Percentiles rank a stretch among this genome's conserved stretches.
Conservation (phyloP, 306 rosid genomes). For the Potentilla sterilis region DNA sequence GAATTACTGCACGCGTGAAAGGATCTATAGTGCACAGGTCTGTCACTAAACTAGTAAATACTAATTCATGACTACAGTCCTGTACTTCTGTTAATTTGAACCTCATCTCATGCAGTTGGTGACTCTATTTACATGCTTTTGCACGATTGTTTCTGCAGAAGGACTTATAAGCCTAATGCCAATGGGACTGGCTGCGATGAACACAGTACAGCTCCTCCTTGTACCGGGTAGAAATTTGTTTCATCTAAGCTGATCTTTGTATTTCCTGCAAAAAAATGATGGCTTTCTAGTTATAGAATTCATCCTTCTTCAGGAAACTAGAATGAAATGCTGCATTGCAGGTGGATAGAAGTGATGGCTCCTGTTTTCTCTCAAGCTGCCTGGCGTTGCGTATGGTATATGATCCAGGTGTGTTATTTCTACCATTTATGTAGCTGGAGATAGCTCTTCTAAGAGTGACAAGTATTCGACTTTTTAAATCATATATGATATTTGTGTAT, state of each 20-base stretch:
- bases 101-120: constrained; percentile 1
- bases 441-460: not conserved
- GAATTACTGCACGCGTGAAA: constrained; percentile 73
- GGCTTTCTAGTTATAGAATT: constrained; percentile 5
- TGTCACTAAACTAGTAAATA: constrained; percentile 5
- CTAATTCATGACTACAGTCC: not conserved
- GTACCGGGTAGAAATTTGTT: constrained; percentile 67
- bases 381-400: constrained; percentile 93
- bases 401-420: constrained; percentile 71
- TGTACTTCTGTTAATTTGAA: not conserved
- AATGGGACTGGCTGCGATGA: constrained; percentile 60
- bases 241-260: not conserved
- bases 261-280: not conserved
- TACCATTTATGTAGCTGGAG: not conserved
- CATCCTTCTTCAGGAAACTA: constrained; percentile 17
- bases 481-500: not conserved
- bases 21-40: constrained; percentile 79
- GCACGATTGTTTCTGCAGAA: constrained; percentile 48
- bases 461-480: not conserved
- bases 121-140: constrained; percentile 24
- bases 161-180: constrained; percentile 52
- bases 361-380: constrained; percentile 89
- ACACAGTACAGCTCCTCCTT: constrained; percentile 79
- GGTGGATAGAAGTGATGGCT: constrained; percentile 99
- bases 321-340: constrained; percentile 37